Evolutionary conservation across 2,329 filamentous ascomycete species (phyloP).

Genomic region (Purpureocillium takamizusanense): DNA sequence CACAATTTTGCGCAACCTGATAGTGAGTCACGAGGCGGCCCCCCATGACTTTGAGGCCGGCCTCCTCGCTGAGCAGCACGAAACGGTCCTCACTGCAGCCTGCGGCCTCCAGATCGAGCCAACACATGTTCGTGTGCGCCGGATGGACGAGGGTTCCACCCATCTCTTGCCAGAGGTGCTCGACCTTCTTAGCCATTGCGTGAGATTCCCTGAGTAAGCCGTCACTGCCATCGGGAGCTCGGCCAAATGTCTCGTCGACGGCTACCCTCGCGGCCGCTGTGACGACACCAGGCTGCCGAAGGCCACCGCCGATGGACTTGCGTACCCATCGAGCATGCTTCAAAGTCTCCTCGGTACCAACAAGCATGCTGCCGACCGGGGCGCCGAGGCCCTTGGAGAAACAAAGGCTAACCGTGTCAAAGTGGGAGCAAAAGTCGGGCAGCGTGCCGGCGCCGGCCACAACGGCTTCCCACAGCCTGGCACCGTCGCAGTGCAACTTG

Average conservation of each 20-base stretch:
- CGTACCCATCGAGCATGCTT: conserved; percentile 36
- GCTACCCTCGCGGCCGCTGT: conserved; percentile 64
- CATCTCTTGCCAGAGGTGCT: conserved; percentile 59
- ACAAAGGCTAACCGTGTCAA: conserved; percentile 69
- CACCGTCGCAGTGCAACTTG: conserved; percentile 69
- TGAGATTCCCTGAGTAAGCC: conserved; percentile 55
- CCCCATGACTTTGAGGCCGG: conserved; percentile 31
- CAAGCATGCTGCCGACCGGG: conserved; percentile 68
- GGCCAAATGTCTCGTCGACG: conserved; percentile 40
- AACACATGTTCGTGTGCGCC: conserved; percentile 88
- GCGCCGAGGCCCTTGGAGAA: conserved; percentile 79
- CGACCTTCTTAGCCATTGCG: conserved; percentile 52
- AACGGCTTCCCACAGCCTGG: conserved; percentile 74
- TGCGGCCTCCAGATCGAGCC: conserved; percentile 62
- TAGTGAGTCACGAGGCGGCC: conserved; percentile 39
- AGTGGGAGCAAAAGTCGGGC: conserved; percentile 55
- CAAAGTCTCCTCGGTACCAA: conserved; percentile 35
- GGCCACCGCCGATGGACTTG: conserved; percentile 68
- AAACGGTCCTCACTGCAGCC: conserved; percentile 33
- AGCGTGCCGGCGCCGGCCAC: conserved; percentile 59
- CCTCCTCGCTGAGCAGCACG: conserved; percentile 27
- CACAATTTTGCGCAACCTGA: conserved; percentile 52
- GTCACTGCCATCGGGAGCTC: conserved; percentile 26
- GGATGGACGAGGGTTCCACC: conserved; percentile 62
- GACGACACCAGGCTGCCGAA: conserved; percentile 64